Base-by-base conservation (phyloP, 768 basidiomycete genomes). In the Porpolomopsis calyptriformis region DNA sequence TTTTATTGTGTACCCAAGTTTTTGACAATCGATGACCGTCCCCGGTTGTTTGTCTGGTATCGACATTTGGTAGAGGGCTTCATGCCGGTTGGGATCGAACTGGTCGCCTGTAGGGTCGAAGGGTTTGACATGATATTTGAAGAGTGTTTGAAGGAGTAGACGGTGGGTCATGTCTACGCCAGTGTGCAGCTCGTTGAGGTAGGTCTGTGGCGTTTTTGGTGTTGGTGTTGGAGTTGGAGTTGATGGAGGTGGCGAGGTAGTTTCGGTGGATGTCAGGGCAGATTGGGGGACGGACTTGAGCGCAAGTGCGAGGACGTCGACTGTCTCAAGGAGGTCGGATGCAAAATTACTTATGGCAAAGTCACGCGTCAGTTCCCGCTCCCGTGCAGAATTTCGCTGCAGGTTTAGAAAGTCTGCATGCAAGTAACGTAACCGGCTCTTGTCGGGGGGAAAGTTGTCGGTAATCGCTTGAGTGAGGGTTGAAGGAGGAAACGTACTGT, bases 341-440 rank as follows among this genome's bases (percentile, higher is more conserved):
- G 96, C 94, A 61, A 99, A 97, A 29, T 78, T 78, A 39, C 85
- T 74, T 60, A 99, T 93, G 48, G 92, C 93, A 65, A 85, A 97
- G 64, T 96, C 90, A 48, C 82, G 80, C 25, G 90, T 86, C 62
- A 92, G 88, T 59, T 86, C 81, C 70, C 86, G 90, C 67, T 98
- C 96, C 49, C 85, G 77, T 23, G 82, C 82, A 45, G 91, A 76
- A 57, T 92, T 90, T 46, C 92, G 85, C 60, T 93, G 91, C 36
- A 96, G 73, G 64, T 98, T 99, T 36, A 94, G 68, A 65, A 91
- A 92, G 68, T 99, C 96, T 55, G 96, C 96, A 60, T 92, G 85
- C 48, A 88, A 72, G 61, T 97, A 96, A 39, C 85, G 82, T 55
- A 96, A 72, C 52, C 91, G 87, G 60, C 81, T 74, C 94, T 96